phyloP scores from a whole-genome alignment of 768 basidiomycete species.

The Wakefieldia striispora region DNA sequence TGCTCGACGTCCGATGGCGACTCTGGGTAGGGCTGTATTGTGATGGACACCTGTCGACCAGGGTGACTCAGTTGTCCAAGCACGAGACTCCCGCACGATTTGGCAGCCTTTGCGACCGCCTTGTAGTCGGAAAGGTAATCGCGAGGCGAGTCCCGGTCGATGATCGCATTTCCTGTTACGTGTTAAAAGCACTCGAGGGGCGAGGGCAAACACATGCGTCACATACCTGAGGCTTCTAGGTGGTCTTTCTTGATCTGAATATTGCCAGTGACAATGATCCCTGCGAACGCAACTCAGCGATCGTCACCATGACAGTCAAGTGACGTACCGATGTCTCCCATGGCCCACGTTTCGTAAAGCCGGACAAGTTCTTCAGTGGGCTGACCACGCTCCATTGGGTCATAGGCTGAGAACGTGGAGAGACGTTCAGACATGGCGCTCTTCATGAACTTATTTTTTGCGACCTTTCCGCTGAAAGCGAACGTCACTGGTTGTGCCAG shows the following conservation, averaged over 20 bases:
- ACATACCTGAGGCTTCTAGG: slow-evolving; percentile 33
- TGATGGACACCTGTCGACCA: slow-evolving; percentile 34
- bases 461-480: slow-evolving; percentile 29
- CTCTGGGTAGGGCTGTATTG: slow-evolving; percentile 35
- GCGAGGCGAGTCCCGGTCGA: slow-evolving; percentile 27
- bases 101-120: slow-evolving; percentile 30
- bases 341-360: slow-evolving; percentile 35
- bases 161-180: slow-evolving; percentile 30
- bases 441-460: slow-evolving; percentile 34
- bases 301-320: background rate
- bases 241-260: slow-evolving; percentile 36
- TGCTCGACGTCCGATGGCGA: slow-evolving; percentile 35
- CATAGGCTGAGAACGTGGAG: slow-evolving; percentile 31
- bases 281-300: slow-evolving; percentile 15
- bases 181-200: background rate
- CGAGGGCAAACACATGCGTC: background rate
- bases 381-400: slow-evolving; percentile 29
- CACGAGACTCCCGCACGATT: slow-evolving; percentile 29
- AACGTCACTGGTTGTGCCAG: slow-evolving; percentile 27
- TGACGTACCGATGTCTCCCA: slow-evolving; percentile 28
- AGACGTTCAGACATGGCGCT: slow-evolving; percentile 37
- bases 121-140: slow-evolving; percentile 22
- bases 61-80: slow-evolving; percentile 35
- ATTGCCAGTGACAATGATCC: slow-evolving; percentile 33
- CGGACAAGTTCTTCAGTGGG: slow-evolving; percentile 35